Conservation (phyloP, 2,329 filamentous ascomycete genomes). For the Dendryphion nanum region DNA sequence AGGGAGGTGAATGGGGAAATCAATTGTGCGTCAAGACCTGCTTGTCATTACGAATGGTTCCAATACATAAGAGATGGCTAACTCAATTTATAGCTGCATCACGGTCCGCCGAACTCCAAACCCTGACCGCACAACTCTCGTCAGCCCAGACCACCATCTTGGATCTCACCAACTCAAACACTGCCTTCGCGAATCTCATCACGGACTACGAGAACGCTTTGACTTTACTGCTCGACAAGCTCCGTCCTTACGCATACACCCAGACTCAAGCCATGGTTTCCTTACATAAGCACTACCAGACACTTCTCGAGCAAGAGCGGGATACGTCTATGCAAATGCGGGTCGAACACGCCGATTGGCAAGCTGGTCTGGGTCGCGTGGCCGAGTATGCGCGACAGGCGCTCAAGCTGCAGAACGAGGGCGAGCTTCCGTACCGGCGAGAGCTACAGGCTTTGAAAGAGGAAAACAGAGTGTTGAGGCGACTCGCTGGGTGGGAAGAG, state of each 20-base stretch:
- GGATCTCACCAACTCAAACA: conserved; percentile 23
- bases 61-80: neutral
- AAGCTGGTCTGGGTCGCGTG: conserved; percentile 44
- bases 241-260: conserved; percentile 37
- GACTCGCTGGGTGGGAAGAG: conserved; percentile 48
- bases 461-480: conserved; percentile 48
- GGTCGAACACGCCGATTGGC: conserved; percentile 50
- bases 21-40: conserved; percentile 27
- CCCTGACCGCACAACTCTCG: conserved; percentile 31
- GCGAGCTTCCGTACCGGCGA: conserved; percentile 34
- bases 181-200: conserved; percentile 27
- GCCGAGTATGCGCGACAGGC: conserved; percentile 44
- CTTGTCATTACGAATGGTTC: neutral
- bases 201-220: conserved; percentile 45
- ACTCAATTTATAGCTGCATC: conserved; percentile 22
- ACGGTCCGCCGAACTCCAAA: conserved; percentile 28
- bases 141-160: conserved; percentile 25
- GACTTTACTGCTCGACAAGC: conserved; percentile 37
- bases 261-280: conserved; percentile 45
- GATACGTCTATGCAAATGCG: conserved; percentile 46
- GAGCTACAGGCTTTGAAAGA: conserved; percentile 45
- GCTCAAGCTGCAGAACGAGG: conserved; percentile 38
- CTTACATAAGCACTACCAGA: conserved; percentile 49
- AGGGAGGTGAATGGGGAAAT: conserved; percentile 37
- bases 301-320: conserved; percentile 44